phyloP scores from a whole-genome alignment of 2,329 filamentous ascomycete species.

The Beauveria sp. region DNA sequence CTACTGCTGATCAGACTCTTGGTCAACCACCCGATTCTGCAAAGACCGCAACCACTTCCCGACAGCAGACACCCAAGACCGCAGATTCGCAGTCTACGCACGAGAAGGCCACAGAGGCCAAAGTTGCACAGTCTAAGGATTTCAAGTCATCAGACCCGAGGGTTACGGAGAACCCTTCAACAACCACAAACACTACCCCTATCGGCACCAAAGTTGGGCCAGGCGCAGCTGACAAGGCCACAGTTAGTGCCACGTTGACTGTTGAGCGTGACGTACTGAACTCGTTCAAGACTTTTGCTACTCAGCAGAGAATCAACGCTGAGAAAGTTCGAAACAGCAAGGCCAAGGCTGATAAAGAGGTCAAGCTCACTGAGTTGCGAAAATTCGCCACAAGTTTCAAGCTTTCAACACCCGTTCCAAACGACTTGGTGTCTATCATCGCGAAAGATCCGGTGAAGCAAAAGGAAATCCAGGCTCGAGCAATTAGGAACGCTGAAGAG shows the following conservation, averaged over 20 bases:
- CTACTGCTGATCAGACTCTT: conserved; percentile 20
- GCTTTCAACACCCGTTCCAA: conserved; percentile 83
- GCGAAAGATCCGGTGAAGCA: conserved; percentile 96
- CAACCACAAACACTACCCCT: conserved; percentile 21
- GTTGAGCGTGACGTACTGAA: conserved; percentile 55
- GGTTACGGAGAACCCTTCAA: conserved; percentile 24
- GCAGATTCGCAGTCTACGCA: conserved; percentile 17
- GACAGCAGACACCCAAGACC: conserved; percentile 20
- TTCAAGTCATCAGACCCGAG: conserved; percentile 22
- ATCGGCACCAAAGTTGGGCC: conserved; percentile 16
- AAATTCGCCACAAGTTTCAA: conserved; percentile 95
- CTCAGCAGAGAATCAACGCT: conserved; percentile 44
- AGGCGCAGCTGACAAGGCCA: conserved; percentile 31
- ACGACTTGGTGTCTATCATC: conserved; percentile 86
- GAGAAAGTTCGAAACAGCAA: conserved; percentile 51
- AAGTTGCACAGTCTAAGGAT: conserved; percentile 3
- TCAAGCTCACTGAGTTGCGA: conserved; percentile 89
- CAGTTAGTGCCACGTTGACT: conserved; percentile 49
- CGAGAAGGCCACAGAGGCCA: conserved; percentile 19
- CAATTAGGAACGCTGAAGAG: conserved; percentile 65
- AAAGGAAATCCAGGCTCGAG: conserved; percentile 84
- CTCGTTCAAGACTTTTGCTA: conserved; percentile 58
- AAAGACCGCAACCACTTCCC: conserved; percentile 24
- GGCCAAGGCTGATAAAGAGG: conserved; percentile 70
- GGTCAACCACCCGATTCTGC: conserved; percentile 17